phyloP scores from a whole-genome alignment of 495 filamentous ascomycete species.

The Neurospora sp. region DNA sequence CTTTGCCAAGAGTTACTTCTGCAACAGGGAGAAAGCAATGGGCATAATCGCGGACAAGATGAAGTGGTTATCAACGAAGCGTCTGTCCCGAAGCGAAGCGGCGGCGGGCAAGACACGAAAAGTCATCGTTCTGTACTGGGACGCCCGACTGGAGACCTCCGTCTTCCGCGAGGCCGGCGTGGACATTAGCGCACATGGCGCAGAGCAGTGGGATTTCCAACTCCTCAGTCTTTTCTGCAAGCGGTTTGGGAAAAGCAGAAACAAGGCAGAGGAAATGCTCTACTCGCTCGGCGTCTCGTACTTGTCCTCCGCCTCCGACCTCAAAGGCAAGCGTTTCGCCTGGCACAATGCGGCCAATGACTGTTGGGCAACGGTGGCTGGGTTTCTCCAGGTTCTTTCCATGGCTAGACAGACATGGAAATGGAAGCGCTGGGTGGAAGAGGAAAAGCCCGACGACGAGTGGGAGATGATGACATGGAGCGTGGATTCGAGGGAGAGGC shows the following conservation, averaged over 20 bases:
- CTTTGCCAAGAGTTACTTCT: not conserved
- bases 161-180: not conserved
- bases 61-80: not conserved
- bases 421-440: not conserved
- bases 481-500: not conserved
- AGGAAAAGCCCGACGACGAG: not conserved
- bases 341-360: not conserved
- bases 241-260: not conserved
- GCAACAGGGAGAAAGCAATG: not conserved
- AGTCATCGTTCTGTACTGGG: not conserved
- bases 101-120: not conserved
- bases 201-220: not conserved
- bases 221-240: not conserved
- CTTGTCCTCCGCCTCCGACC: not conserved
- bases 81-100: not conserved
- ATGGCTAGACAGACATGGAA: not conserved
- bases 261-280: not conserved
- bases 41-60: not conserved
- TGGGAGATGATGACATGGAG: fast-evolving
- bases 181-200: not conserved
- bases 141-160: not conserved
- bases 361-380: not conserved
- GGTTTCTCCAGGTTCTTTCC: not conserved
- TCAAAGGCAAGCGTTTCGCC: not conserved
- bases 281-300: not conserved